Evolutionary conservation across 1,284 basidiomycete genomes (phyloP), one percentile per base, ranked within the genome.

Genomic region (Moniliella sp.): DNA sequence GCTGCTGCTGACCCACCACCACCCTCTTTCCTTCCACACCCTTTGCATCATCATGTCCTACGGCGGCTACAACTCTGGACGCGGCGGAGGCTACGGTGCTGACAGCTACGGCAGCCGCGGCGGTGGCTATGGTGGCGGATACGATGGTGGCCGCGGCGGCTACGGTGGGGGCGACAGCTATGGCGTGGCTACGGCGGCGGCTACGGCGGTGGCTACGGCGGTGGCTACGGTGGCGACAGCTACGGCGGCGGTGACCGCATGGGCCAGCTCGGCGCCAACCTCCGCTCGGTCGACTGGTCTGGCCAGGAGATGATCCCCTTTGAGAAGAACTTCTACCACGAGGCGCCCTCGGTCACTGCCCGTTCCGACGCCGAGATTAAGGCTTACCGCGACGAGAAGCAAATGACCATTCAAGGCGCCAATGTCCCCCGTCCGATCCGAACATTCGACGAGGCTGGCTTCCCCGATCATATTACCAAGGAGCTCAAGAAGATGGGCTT

Each of bases 261-360:
- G 79, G 66, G 68, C 47, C 70, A 69, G 61, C 73, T 97, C 30
- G 88, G 91, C 28, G 73, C 76, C 34, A 72, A 76, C 33, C 71
- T 97, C 32, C 74, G 74, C 43, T 69, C 69, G 39, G 75, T 91
- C 44, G 80, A 94, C 66, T 97, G 88, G 88, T n/a, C n/a, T n/a
- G n/a, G n/a, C n/a, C n/a, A n/a, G n/a, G n/a, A n/a, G n/a, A n/a
- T n/a, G n/a, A n/a, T n/a, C n/a, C n/a, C n/a, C n/a, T n/a, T n/a
- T n/a, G n/a, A n/a, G n/a, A n/a, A n/a, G n/a, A 93, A 93, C 70
- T 97, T 97, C 59, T 97, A 97, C 64, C 67, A 76, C 37, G 84
- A 97, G 63, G 82, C 97, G 64, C 76, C 78, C 53, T 71, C 74
- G 25, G 82, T 97, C 26, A 63, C 75, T 9, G 66, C 69, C 25